phyloP scores from a whole-genome alignment of 129 eudicot genomes.

The Erigeron canadensis region DNA sequence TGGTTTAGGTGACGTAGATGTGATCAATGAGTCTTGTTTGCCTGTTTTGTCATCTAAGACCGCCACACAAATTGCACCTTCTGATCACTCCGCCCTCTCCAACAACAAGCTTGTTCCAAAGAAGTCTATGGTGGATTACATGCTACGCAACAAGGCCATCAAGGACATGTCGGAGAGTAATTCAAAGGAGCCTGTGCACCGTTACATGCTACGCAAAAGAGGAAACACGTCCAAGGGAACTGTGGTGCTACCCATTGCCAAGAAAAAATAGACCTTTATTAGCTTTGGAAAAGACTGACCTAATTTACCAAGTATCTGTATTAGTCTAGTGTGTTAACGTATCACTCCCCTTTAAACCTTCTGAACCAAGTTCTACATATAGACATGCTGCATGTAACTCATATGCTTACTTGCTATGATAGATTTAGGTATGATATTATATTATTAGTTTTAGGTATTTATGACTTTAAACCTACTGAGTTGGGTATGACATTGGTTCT shows the following conservation, averaged over 20 bases:
- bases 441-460: neutral
- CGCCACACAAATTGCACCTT: slow-evolving; percentile 4
- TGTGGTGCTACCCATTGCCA: slow-evolving; percentile 42
- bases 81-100: slow-evolving; percentile 22
- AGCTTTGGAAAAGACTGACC: neutral
- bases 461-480: neutral
- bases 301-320: slow-evolving; percentile 2
- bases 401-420: neutral
- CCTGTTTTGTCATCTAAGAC: neutral
- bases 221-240: slow-evolving; percentile 41
- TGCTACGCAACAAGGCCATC: too few relatives aligned
- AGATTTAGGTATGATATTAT: neutral
- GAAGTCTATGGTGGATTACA: too few relatives aligned
- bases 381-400: neutral
- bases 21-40: neutral
- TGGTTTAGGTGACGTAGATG: neutral
- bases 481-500: neutral
- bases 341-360: neutral
- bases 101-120: too few relatives aligned
- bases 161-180: too few relatives aligned
- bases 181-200: slow-evolving; percentile 4
- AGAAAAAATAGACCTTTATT: slow-evolving; percentile 45
- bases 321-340: neutral
- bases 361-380: neutral
- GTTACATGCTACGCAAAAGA: slow-evolving; percentile 47